These are phyloP conservation scores for Aspergillus avenaceus DNA, from an alignment of 495 filamentous ascomycete species.

Conservation along the genomic window DNA sequence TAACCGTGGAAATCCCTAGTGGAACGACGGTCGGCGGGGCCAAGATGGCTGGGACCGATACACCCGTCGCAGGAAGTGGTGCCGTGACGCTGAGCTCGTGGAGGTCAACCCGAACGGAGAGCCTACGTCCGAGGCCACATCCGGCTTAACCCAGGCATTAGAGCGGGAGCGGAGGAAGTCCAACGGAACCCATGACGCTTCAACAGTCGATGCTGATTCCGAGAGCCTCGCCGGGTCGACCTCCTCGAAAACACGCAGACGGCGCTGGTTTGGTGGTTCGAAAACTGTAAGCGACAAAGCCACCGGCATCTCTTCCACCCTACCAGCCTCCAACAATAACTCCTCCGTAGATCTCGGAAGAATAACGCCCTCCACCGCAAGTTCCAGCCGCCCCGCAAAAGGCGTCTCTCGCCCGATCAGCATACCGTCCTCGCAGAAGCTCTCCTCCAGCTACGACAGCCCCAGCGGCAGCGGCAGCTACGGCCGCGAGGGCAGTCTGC, in stretches of 20 bases:
- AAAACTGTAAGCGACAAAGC: slow-evolving; percentile 32
- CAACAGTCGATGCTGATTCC: slow-evolving; percentile 24
- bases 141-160: slow-evolving; percentile 29
- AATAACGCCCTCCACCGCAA: slow-evolving; percentile 21
- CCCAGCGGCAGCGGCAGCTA: slow-evolving; percentile 25
- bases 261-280: slow-evolving; percentile 41
- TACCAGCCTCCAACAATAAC: slow-evolving; percentile 18
- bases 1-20: slow-evolving; percentile 46
- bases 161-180: slow-evolving; percentile 17
- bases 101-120: slow-evolving; percentile 54
- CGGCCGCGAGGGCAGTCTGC: slow-evolving; percentile 26
- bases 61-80: slow-evolving; percentile 93
- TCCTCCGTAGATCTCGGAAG: slow-evolving; percentile 21
- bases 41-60: slow-evolving; percentile 94
- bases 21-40: slow-evolving; percentile 85
- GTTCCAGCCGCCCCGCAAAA: slow-evolving; percentile 13
- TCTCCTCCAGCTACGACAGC: slow-evolving; percentile 17
- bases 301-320: slow-evolving; percentile 21
- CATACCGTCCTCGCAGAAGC: slow-evolving; percentile 26
- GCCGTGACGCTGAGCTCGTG: slow-evolving; percentile 89
- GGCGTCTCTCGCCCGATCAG: slow-evolving; percentile 31
- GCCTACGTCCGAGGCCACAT: slow-evolving; percentile 20
- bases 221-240: slow-evolving; percentile 29
- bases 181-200: slow-evolving; percentile 15
- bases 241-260: slow-evolving; percentile 30